Conservation (phyloP, 257 asterid genomes). For the Perilla frutescens region DNA sequence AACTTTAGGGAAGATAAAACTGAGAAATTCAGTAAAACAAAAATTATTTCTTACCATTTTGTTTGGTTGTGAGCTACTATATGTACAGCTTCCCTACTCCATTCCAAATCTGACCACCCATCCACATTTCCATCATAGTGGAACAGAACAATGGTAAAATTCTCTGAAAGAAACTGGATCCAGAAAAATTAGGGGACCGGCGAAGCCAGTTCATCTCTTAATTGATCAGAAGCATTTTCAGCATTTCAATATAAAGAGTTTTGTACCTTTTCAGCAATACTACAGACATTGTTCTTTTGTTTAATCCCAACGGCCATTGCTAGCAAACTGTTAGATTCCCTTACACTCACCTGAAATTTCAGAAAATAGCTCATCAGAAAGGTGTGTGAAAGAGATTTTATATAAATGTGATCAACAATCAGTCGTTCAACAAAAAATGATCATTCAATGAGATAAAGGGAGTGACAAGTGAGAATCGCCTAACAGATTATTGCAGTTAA, state of each 20-base stretch:
- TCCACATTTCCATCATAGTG: constrained; percentile 93
- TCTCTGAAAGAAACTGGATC: constrained; percentile 92
- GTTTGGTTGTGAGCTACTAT: constrained; percentile 93
- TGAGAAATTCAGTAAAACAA: background rate
- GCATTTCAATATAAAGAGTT: constrained; percentile 22
- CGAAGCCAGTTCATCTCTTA: constrained; percentile 23
- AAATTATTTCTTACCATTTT: constrained; percentile 64
- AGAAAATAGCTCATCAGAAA: constrained; percentile 15
- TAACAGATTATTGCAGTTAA: background rate
- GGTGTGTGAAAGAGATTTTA: background rate
- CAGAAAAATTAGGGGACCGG: constrained; percentile 33
- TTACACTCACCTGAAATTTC: constrained; percentile 53
- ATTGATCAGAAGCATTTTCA: background rate
- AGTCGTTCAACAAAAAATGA: constrained; percentile 12
- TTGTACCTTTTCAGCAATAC: constrained; percentile 72
- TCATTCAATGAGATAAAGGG: background rate
- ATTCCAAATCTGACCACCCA: constrained; percentile 85
- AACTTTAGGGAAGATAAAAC: constrained; percentile 14
- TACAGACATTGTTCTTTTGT: constrained; percentile 80
- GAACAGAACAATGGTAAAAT: constrained; percentile 81
- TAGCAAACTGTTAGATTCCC: constrained; percentile 60
- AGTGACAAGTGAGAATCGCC: background rate
- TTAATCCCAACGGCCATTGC: constrained; percentile 95
- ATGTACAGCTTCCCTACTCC: constrained; percentile 90
- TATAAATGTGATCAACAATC: background rate